Evolutionary conservation across 208 protist genomes (phyloP).

Genomic region (Leishmania amazonensis): DNA sequence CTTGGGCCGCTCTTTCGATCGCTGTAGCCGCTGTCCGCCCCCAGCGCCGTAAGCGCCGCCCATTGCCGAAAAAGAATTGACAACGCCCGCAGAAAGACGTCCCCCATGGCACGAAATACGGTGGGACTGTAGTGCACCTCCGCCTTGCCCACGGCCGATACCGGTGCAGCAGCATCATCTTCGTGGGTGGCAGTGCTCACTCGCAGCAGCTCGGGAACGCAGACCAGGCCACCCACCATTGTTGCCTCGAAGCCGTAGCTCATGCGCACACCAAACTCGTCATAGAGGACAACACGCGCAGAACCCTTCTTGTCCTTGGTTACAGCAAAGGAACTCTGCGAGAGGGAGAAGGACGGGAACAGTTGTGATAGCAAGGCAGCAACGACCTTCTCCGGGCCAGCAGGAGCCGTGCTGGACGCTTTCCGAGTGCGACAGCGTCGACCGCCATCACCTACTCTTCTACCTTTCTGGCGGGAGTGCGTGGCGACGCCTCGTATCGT

Average conservation of each 20-base stretch:
- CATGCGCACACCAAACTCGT: slow-evolving; percentile 92
- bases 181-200: not conserved
- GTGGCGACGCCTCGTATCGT: slow-evolving; percentile 28
- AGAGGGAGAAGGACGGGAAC: slow-evolving; percentile 70
- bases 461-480: not conserved
- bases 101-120: slow-evolving; percentile 33
- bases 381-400: slow-evolving; percentile 75
- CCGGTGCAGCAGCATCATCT: not conserved
- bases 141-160: not conserved
- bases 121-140: slow-evolving; percentile 29
- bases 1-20: not conserved
- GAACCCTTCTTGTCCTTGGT: slow-evolving; percentile 89
- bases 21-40: slow-evolving; percentile 3
- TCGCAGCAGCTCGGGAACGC: slow-evolving; percentile 22
- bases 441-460: not conserved
- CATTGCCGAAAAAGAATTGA: slow-evolving; percentile 24
- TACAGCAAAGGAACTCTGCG: slow-evolving; percentile 85
- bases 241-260: slow-evolving; percentile 95
- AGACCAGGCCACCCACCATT: slow-evolving; percentile 82
- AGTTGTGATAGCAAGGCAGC: slow-evolving; percentile 59
- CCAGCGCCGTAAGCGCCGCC: not conserved
- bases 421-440: slow-evolving; percentile 6
- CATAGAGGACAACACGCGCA: slow-evolving; percentile 91
- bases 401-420: slow-evolving; percentile 14
- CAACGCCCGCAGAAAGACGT: slow-evolving; percentile 27